phyloP scores from a whole-genome alignment of 495 filamentous ascomycete species.

The Evernia prunastri region DNA sequence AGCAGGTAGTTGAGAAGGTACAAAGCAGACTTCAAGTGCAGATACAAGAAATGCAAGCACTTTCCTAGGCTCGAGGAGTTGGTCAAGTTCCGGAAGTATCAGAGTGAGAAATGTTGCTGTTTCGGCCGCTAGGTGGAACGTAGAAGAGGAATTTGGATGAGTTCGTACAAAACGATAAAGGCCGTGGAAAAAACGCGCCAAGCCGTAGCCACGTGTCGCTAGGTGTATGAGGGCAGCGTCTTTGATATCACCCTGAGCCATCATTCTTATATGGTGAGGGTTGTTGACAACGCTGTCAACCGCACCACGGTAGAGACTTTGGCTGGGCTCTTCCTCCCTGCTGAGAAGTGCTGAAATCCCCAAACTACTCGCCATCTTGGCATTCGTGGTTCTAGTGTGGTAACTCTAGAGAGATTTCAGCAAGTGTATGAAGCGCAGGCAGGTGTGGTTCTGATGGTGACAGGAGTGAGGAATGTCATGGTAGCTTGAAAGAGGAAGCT shows the following conservation, averaged over 20 bases:
- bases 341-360: background rate
- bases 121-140: background rate
- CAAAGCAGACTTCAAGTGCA: background rate
- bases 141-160: background rate
- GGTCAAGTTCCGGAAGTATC: background rate
- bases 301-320: background rate
- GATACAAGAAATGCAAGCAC: background rate
- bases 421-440: background rate
- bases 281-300: background rate
- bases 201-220: background rate
- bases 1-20: background rate
- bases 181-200: background rate
- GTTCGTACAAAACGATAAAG: background rate
- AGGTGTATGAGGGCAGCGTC: conserved; percentile 1
- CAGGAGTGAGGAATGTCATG: background rate
- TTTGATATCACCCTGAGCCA: background rate
- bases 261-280: background rate
- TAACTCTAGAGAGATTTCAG: background rate
- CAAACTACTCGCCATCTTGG: background rate
- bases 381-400: background rate
- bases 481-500: background rate
- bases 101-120: background rate
- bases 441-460: too few relatives aligned
- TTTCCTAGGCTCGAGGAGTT: background rate
- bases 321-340: background rate